Percentiles rank a stretch among this genome's conserved stretches.
Evolutionary conservation across 345 rosid species (phyloP).

Genomic region (Eucalyptus curtisii): DNA sequence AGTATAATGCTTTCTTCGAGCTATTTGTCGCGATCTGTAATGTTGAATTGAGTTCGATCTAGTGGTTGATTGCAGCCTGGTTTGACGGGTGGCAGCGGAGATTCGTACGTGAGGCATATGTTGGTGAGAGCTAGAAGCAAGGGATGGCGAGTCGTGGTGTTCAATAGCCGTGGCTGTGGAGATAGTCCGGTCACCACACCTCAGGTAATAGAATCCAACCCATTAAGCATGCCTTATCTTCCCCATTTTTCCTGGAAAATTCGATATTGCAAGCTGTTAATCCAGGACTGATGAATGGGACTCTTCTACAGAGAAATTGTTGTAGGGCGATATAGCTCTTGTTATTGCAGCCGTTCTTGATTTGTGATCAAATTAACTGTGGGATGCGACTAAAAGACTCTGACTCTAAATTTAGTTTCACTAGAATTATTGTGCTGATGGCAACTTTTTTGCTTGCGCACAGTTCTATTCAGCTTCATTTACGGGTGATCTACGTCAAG

Average conservation of each 20-base stretch:
- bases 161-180: slow-evolving; percentile 86
- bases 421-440: background rate
- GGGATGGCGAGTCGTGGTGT: slow-evolving; percentile 89
- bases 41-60: background rate
- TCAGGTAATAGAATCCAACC: slow-evolving; percentile 31
- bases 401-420: background rate
- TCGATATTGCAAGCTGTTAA: background rate
- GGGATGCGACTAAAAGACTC: background rate
- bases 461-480: slow-evolving; percentile 98
- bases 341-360: background rate
- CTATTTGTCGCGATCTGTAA: background rate
- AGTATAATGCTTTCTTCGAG: background rate
- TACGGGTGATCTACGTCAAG: slow-evolving; percentile 73
- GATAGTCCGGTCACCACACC: slow-evolving; percentile 77
- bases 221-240: background rate
- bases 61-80: slow-evolving; percentile 52
- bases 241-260: background rate
- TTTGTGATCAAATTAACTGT: background rate
- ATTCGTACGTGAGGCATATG: slow-evolving; percentile 80
- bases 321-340: background rate
- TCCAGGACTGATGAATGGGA: background rate
- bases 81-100: slow-evolving; percentile 79
- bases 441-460: slow-evolving; percentile 13
- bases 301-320: background rate
- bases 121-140: slow-evolving; percentile 44